Conservation (phyloP, 1,284 basidiomycete species). For the Sanguinoderma infundibulare region DNA sequence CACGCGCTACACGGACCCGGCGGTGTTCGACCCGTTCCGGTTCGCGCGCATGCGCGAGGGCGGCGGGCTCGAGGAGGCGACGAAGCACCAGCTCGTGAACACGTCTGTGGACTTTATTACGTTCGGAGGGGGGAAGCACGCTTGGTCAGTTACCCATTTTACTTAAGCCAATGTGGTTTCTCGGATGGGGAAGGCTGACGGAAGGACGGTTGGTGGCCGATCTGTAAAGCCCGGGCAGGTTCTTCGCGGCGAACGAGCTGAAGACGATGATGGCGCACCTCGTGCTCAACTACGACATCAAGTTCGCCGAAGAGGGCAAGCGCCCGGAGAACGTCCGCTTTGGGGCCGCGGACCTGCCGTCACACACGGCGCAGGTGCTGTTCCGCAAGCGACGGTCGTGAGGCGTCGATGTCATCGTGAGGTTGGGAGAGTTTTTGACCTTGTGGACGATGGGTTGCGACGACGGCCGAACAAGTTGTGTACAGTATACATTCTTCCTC, state of each 20-base stretch:
- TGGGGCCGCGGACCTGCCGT: constrained; percentile 21
- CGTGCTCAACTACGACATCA: constrained; percentile 29
- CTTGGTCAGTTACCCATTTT: constrained; percentile 30
- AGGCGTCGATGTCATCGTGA: not conserved
- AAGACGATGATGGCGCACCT: constrained; percentile 33
- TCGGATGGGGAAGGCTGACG: not conserved
- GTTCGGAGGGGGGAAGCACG: constrained; percentile 37
- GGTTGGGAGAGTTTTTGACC: too few species aligned
- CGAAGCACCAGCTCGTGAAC: constrained; percentile 35
- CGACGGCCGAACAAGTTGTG: too few species aligned
- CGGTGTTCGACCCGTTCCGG: constrained; percentile 49
- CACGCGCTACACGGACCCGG: constrained; percentile 43
- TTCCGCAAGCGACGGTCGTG: constrained; percentile 11
- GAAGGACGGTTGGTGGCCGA: not conserved
- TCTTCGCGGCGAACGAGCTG: constrained; percentile 31
- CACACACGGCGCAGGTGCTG: constrained; percentile 19
- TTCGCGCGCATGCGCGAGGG: constrained; percentile 47
- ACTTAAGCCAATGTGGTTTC: not conserved
- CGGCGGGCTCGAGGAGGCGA: constrained; percentile 20
- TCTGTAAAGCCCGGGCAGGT: constrained; percentile 27
- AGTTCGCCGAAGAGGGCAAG: constrained; percentile 21
- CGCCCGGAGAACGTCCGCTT: constrained; percentile 24
- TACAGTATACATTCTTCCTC: too few species aligned
- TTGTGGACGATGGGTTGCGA: too few species aligned
- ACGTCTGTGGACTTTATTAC: constrained; percentile 34